Base-by-base conservation (phyloP, 371 early-diverging fungal species). In the Lichtheimia corymbifera region DNA sequence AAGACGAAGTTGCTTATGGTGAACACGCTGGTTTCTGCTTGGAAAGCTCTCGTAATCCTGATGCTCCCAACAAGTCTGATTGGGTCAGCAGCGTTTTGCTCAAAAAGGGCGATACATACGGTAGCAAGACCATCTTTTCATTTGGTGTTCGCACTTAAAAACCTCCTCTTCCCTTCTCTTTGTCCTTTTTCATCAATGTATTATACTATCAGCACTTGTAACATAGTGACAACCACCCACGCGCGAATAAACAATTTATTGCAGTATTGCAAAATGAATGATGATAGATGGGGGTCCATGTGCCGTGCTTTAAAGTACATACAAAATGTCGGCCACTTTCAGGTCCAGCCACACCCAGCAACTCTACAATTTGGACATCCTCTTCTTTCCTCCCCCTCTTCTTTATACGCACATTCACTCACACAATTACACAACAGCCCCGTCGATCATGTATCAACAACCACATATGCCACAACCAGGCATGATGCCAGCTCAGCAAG, bases 21-120 rank as follows among this genome's bases (percentile, higher is more conserved):
- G 66, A 62, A 18, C 72, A 83, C 56, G 65, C 83, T 42, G 91
- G 82, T 0, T 80, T 91, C 61, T 89, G 90, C 61, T 69, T 92
- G 14, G 92, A 92, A 64, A 72, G 89, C 17, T 80, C 82, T 22
- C 81, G 82, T 18, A 83, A 83, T 30, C 88, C 90, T 11, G 86
- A 92, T 66, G 86, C 91, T 7, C 80, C 87, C 57, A 89, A 89
- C 63, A 83, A 86, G 45, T 75, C 76, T 27, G 69, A 71, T 9
- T 86, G 84, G 84, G 64, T 69, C 28, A 62, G 65, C 42, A 71
- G 77, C 24, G 82, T 79, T 2, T 54, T 86, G 51, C 68, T 86
- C n/a, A 64, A 71, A 53, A 67, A 67, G 54, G 82, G 77, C 9
- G 78, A 74, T n/a, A 70, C 68, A 5, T 84, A 84, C 54, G 63